Evolutionary conservation across 2,329 filamentous ascomycete species (phyloP).

Genomic region (Fusarium pseudograminearum): DNA sequence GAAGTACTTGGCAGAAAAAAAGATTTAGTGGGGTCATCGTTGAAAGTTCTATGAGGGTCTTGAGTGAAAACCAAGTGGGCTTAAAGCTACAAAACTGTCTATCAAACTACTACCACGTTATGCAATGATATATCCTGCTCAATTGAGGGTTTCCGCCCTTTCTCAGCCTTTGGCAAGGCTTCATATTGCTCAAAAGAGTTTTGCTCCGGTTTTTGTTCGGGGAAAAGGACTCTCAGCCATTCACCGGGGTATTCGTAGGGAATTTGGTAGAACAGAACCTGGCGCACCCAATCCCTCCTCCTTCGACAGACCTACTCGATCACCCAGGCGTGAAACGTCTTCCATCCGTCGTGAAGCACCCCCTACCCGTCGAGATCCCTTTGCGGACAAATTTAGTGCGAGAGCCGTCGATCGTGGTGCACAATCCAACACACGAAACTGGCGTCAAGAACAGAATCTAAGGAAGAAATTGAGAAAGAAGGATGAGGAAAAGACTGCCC

Average conservation of each 20-base stretch:
- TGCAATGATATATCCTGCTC: constrained; percentile 48
- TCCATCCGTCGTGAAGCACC: constrained; percentile 7
- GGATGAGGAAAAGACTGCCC: constrained; percentile 54
- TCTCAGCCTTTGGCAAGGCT: constrained; percentile 29
- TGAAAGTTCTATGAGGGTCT: constrained; percentile 25
- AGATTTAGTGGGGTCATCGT: constrained; percentile 28
- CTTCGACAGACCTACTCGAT: constrained; percentile 2
- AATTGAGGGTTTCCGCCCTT: constrained; percentile 42
- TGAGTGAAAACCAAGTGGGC: constrained; percentile 1
- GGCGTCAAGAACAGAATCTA: constrained; percentile 57
- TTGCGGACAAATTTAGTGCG: constrained; percentile 41
- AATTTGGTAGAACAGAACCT: neutral
- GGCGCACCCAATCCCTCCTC: neutral
- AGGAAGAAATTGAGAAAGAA: constrained; percentile 65
- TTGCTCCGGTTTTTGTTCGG: constrained; percentile 43
- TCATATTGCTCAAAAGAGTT: constrained; percentile 12
- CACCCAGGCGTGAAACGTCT: neutral
- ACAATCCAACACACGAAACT: constrained; percentile 43
- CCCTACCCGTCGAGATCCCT: constrained; percentile 26
- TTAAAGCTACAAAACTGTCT: constrained; percentile 10
- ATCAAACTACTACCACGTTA: constrained; percentile 24
- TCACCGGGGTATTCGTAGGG: constrained; percentile 66
- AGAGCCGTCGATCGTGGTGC: constrained; percentile 44
- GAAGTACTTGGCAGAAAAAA: constrained; percentile 49
- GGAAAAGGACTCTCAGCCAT: constrained; percentile 72